phyloP scores from a whole-genome alignment of 768 basidiomycete genomes.

The Crepidotus variabilis region DNA sequence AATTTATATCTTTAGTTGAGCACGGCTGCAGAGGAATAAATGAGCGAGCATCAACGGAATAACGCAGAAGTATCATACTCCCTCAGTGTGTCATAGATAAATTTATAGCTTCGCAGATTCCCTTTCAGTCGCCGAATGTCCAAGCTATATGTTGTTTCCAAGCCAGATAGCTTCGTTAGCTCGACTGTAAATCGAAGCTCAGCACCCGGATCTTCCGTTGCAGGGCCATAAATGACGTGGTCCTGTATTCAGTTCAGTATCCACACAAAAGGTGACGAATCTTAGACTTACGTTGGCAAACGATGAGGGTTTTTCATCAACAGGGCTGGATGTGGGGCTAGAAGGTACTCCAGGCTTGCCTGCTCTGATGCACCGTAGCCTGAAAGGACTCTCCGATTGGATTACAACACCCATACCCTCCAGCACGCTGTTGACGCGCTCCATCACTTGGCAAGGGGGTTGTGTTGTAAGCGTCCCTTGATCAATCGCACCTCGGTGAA shows the following conservation, averaged over 20 bases:
- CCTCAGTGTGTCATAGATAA: constrained; percentile 62
- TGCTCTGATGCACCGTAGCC: constrained; percentile 72
- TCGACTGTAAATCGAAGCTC: constrained; percentile 95
- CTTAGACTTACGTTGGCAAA: neutral
- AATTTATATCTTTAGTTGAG: neutral
- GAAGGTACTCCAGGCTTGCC: constrained; percentile 29
- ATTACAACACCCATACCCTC: constrained; percentile 80
- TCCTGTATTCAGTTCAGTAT: neutral
- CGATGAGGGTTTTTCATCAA: neutral
- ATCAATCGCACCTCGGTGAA: constrained; percentile 88
- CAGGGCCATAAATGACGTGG: constrained; percentile 54
- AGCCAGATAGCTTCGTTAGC: constrained; percentile 77
- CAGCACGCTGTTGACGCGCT: constrained; percentile 64
- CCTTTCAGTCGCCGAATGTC: constrained; percentile 90
- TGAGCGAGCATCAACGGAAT: neutral
- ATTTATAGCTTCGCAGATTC: constrained; percentile 80
- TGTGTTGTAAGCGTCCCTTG: constrained; percentile 77
- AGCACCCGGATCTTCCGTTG: constrained; percentile 71
- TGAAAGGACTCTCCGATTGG: constrained; percentile 76
- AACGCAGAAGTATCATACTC: constrained; percentile 17
- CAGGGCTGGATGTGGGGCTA: neutral
- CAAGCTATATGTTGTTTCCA: constrained; percentile 81
- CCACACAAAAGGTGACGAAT: neutral
- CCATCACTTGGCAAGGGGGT: constrained; percentile 73
- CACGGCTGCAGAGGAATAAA: neutral